Percentiles rank a stretch among this genome's conserved stretches.
Evolutionary conservation across 208 protist genomes (phyloP).

Genomic region (Wallacemonas sp.): DNA sequence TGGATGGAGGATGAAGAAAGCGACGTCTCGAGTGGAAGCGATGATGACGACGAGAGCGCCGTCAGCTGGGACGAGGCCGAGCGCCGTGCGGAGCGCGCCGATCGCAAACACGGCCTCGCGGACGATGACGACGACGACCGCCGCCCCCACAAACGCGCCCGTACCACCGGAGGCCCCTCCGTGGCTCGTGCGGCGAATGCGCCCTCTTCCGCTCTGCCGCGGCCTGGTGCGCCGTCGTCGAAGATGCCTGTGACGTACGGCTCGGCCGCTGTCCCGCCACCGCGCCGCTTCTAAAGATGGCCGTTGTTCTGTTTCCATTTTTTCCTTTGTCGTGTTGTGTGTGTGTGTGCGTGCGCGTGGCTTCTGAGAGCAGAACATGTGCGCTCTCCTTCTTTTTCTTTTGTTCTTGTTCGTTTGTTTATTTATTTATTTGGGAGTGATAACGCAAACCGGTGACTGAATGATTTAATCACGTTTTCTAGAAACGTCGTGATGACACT

Average conservation of each 20-base stretch:
- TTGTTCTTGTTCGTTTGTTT: constrained; percentile 10
- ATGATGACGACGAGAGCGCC: constrained; percentile 56
- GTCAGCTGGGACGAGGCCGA: constrained; percentile 86
- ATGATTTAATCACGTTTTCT: too few relatives aligned
- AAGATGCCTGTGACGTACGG: constrained; percentile 31
- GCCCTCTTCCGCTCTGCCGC: constrained; percentile 11
- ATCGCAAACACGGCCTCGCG: constrained; percentile 52
- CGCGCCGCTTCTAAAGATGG: constrained; percentile 74
- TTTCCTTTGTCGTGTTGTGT: background rate
- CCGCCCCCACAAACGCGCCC: constrained; percentile 35
- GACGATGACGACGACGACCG: constrained; percentile 66
- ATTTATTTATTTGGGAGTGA: constrained; percentile 4
- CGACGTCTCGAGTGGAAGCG: constrained; percentile 28
- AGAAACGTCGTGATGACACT: too few relatives aligned
- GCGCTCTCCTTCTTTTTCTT: background rate
- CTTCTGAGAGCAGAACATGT: background rate
- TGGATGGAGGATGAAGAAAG: constrained; percentile 84
- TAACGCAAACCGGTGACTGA: too few relatives aligned
- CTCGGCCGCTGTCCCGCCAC: constrained; percentile 34
- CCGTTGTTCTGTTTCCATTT: background rate
- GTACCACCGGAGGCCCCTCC: constrained; percentile 10
- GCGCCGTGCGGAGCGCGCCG: constrained; percentile 69
- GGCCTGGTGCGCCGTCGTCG: background rate
- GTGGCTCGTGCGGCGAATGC: background rate
- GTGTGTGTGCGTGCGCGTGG: background rate